Base-by-base conservation (phyloP, 371 early-diverging fungal genomes). In the Mucor velutinosus region DNA sequence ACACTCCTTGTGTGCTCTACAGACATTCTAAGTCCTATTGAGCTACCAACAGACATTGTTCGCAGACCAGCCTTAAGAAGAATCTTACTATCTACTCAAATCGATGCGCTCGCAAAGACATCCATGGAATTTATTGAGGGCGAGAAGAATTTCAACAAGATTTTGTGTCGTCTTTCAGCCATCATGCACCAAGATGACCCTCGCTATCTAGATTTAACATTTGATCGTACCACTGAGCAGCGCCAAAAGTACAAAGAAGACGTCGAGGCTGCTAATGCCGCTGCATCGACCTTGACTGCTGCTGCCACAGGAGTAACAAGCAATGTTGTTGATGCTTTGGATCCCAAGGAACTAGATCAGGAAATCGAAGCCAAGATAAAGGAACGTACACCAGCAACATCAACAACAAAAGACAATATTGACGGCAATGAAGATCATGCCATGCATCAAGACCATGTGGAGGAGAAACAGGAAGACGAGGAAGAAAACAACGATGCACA, bases 51-150 rank as follows among this genome's bases (percentile, higher is more conserved):
- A 1, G 86, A 85, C 45, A 76, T 85, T 62, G 78, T 80, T 12
- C 76, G 72, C 45, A 76, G 81, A 56, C 78, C 80, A 49, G 78
- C 86, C 23, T 68, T 83, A 35, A 68, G 77, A 58, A 74, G 83
- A 33, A 85, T 82, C 29, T 64, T 85, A 41, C 70, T 75, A 33
- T 80, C 80, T 21, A 70, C 69, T 29, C 79, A 85, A 62, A 80
- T 85, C 23, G 80, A 80, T 43, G 71, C 72, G 8, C 66, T 85
- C 7, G 72, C 80, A 30, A 64, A 67, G 35, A 80, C 80, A 4
- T 76, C 81, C 11, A 83, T 85, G 86, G 79, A 81, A 67, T 82
- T 85, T 60, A 81, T 85, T 60, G 86, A 85, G 65, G 71, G 74
- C 14, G 86, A 85, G 66, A 82, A 79, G 70, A 77, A 78, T 32